A percentile compares a stretch with the other conserved stretches of the same genome.
Evolutionary conservation across 345 rosid genomes (phyloP).

Genomic region (Syzygium oleosum): DNA sequence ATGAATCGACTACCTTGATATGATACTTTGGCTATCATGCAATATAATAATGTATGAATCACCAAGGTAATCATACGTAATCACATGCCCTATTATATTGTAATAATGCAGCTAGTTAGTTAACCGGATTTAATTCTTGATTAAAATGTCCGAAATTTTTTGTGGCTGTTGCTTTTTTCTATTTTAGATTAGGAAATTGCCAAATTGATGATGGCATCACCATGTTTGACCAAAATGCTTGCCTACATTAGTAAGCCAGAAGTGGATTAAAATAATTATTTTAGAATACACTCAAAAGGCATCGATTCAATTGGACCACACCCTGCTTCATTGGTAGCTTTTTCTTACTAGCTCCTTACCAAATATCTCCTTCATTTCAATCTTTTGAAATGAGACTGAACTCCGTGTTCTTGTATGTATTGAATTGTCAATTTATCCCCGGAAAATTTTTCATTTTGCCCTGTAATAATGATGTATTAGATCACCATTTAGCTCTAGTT

Average conservation of each 20-base stretch:
- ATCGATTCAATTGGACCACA: not conserved
- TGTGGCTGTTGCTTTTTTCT: not conserved
- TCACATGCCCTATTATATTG: not conserved
- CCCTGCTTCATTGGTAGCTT: not conserved
- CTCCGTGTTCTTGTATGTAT: not conserved
- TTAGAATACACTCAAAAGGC: not conserved
- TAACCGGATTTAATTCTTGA: not conserved
- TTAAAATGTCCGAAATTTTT: not conserved
- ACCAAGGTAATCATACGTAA: not conserved
- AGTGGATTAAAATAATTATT: not conserved
- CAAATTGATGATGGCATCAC: not conserved
- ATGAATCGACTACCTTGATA: not conserved
- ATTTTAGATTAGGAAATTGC: not conserved
- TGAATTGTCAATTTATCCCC: not conserved
- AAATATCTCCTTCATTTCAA: not conserved
- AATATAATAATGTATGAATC: not conserved
- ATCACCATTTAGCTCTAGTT: not conserved
- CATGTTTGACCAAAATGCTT: not conserved
- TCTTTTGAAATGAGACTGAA: not conserved
- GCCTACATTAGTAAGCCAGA: not conserved
- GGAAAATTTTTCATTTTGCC: not conserved
- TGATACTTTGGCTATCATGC: not conserved
- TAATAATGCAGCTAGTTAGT: not conserved
- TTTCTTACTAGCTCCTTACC: not conserved
- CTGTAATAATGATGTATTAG: not conserved